Evolutionary conservation across 2,329 filamentous ascomycete species (phyloP).

Genomic region (Paramyrothecium roridum): DNA sequence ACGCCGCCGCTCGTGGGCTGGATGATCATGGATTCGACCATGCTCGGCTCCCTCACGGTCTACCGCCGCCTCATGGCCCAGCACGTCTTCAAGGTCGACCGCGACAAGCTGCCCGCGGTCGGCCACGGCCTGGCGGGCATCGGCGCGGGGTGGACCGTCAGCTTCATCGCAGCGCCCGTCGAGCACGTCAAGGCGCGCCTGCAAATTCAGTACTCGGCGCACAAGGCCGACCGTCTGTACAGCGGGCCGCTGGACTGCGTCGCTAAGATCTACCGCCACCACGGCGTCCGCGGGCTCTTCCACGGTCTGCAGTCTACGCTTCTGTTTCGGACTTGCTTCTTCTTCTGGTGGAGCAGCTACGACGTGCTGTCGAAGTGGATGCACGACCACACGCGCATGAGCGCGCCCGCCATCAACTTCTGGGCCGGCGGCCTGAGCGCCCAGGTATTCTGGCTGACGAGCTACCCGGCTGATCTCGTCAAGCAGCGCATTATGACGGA

Average conservation of each 20-base stretch:
- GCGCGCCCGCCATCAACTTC: slow-evolving; percentile 84
- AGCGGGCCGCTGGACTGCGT: slow-evolving; percentile 83
- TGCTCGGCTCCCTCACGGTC: slow-evolving; percentile 88
- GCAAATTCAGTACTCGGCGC: slow-evolving; percentile 87
- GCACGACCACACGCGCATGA: slow-evolving; percentile 63
- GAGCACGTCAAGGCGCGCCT: slow-evolving; percentile 94
- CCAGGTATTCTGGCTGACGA: slow-evolving; percentile 91
- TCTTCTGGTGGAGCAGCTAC: slow-evolving; percentile 98
- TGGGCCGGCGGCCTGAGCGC: slow-evolving; percentile 94
- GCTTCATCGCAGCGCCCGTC: slow-evolving; percentile 87
- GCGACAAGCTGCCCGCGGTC: slow-evolving; percentile 60
- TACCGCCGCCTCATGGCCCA: slow-evolving; percentile 84
- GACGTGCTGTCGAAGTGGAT: slow-evolving; percentile 74
- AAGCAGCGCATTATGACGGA: slow-evolving; percentile 99
- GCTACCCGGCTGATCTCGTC: slow-evolving; percentile 88
- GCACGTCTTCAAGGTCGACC: slow-evolving; percentile 64
- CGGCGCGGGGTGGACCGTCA: slow-evolving; percentile 84
- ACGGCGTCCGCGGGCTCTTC: slow-evolving; percentile 80
- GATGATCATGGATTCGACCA: slow-evolving; percentile 95
- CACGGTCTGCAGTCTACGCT: slow-evolving; percentile 83
- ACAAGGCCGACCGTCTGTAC: slow-evolving; percentile 76
- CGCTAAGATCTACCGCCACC: slow-evolving; percentile 62
- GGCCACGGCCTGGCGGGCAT: slow-evolving; percentile 89
- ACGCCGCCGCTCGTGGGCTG: slow-evolving; percentile 90
- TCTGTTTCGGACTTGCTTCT: slow-evolving; percentile 89